Evolutionary conservation across 2,329 filamentous ascomycete genomes (phyloP), one percentile per base, ranked within the genome.

Genomic region (Elsinoe ampelina): DNA sequence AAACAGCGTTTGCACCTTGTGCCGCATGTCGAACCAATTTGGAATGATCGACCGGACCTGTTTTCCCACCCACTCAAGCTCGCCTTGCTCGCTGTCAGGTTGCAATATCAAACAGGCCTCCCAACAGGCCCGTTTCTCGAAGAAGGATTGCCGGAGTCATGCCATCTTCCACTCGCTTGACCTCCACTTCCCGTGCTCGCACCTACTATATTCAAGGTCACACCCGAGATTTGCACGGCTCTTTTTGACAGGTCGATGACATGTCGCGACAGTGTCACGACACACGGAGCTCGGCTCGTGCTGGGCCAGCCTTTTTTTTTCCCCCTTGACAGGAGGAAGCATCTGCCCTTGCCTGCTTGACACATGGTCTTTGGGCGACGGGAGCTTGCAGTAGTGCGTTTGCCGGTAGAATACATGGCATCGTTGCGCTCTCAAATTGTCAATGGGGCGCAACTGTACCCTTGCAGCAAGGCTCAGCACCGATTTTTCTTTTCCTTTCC

Each of bases 11-110:
- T 39, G 8, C 32, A 36, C 48, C 22, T 52, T 35, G 48, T 52
- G 48, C 48, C 48, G 48, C 48, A 17, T 38, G 12, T 52, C 48
- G 38, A 15, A 38, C 48, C 12, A 36, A 38, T 38, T 52, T 39
- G 48, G 35, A 52, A 52, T 52, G 48, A 52, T 52, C 48, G 48
- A 39, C 48, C 48, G 48, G 48, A 39, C 32, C 19, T 52, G 48
- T 52, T 52, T 52, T 52, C 48, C 48, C 48, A 52, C 48, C 48
- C 48, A 52, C 48, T 52, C 48, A 52, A 26, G n/a, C n/a, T 22
- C 22, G 5, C 5, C 22, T 3, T 3, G 38, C 13, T 35, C 8
- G 13, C 48, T 17, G 41, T 39, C 32, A 52, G 48, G 48, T 52
- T 39, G 48, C 32, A 52, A 52, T 52, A 52, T 52, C 48, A 52